Percentiles rank a stretch among this genome's conserved stretches.
phyloP scores from a whole-genome alignment of 768 basidiomycete species.

The Amylocystis lapponica region DNA sequence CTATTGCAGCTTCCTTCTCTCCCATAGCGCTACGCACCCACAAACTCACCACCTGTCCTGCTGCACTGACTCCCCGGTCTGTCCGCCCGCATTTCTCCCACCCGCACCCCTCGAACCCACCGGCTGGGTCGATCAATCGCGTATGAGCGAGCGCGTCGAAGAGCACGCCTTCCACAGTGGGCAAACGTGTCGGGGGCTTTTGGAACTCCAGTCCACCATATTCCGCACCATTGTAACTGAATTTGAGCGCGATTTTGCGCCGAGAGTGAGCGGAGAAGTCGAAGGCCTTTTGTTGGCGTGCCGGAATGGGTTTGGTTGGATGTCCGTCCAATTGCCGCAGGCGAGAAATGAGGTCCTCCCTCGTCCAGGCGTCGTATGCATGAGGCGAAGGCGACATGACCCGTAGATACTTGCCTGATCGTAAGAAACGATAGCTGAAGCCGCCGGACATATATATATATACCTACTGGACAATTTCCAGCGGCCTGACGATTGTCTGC shows the following conservation, averaged over 20 bases:
- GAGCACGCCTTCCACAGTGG: constrained; percentile 88
- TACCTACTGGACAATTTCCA: too few species aligned
- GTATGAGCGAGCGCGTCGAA: constrained; percentile 76
- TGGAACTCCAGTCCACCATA: constrained; percentile 91
- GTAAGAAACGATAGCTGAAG: constrained; percentile 29
- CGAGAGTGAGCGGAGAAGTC: constrained; percentile 62
- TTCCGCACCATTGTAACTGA: constrained; percentile 89
- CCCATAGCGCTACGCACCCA: constrained; percentile 76
- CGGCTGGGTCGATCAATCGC: constrained; percentile 66
- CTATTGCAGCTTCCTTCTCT: not conserved
- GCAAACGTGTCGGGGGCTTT: constrained; percentile 58
- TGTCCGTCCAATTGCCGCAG: constrained; percentile 49
- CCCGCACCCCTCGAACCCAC: constrained; percentile 78
- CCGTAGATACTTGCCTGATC: constrained; percentile 23
- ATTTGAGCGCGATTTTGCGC: constrained; percentile 90
- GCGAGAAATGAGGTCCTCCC: constrained; percentile 66
- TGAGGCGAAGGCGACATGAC: constrained; percentile 30
- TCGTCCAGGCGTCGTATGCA: constrained; percentile 49
- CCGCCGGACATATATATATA: constrained; percentile 29
- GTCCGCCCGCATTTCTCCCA: constrained; percentile 93
- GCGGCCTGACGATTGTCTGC: too few species aligned
- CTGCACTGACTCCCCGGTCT: constrained; percentile 91
- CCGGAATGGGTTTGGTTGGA: constrained; percentile 10
- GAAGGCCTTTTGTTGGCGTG: constrained; percentile 38
- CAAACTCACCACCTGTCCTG: constrained; percentile 88